phyloP scores from a whole-genome alignment of 495 filamentous ascomycete species.

The Penicillium herquei region DNA sequence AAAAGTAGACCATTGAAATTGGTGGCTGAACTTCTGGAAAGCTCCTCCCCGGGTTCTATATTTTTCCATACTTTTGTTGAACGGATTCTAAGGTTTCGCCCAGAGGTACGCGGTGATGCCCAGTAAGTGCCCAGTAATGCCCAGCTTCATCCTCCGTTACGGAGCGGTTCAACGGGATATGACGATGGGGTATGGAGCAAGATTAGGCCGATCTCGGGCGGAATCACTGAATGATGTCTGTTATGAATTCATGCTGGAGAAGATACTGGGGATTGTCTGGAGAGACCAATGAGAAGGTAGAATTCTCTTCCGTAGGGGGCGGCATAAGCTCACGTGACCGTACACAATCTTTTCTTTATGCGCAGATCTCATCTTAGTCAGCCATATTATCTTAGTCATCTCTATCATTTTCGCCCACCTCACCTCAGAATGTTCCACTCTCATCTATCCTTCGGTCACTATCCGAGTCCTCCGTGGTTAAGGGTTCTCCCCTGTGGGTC shows the following conservation, averaged over 20 bases:
- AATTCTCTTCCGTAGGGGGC: neutral
- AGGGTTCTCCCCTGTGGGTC: constrained; percentile 19
- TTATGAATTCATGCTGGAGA: neutral
- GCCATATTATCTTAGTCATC: neutral
- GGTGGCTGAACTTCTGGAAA: neutral
- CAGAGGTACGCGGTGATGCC: neutral
- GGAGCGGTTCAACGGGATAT: neutral
- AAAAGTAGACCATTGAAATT: no score
- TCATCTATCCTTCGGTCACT: constrained; percentile 10
- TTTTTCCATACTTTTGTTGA: neutral
- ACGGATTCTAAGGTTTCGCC: neutral
- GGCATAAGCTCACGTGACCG: neutral
- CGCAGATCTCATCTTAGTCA: no score
- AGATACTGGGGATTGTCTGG: neutral
- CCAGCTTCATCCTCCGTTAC: no score
- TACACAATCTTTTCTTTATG: neutral
- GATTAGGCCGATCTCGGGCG: neutral
- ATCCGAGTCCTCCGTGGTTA: constrained; percentile 18
- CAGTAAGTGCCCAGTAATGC: no score
- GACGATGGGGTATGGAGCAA: neutral
- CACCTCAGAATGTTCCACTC: neutral
- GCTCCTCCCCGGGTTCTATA: neutral
- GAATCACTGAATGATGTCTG: neutral
- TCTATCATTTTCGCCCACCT: neutral
- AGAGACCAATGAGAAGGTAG: neutral